Evolutionary conservation across 2,329 filamentous ascomycete species (phyloP).

Genomic region (Xylaria sp.): DNA sequence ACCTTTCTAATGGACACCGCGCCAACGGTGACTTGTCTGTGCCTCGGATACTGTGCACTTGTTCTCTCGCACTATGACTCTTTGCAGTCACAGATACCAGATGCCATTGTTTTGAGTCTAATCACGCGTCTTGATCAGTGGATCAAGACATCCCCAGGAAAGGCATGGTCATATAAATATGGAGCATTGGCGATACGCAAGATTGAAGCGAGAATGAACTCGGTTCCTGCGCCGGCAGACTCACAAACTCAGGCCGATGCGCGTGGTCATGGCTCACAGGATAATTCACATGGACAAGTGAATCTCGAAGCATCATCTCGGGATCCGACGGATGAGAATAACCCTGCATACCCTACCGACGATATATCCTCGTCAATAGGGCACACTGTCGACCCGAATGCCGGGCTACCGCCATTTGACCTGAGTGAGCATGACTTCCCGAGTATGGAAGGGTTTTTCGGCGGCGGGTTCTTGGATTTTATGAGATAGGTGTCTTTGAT

Average conservation of each 20-base stretch:
- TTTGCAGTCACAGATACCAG: slow-evolving; percentile 47
- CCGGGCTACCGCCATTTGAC: slow-evolving; percentile 37
- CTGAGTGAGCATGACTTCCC: slow-evolving; percentile 46
- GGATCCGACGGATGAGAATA: neutral
- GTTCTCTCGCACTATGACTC: slow-evolving; percentile 50
- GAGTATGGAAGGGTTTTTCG: slow-evolving; percentile 51
- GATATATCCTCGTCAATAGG: slow-evolving; percentile 31
- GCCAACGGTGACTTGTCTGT: slow-evolving; percentile 48
- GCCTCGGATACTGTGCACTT: slow-evolving; percentile 50
- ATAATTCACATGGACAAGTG: neutral
- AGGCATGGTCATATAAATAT: slow-evolving; percentile 50
- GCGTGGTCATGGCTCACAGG: neutral
- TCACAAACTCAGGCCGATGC: slow-evolving; percentile 6
- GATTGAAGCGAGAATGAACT: slow-evolving; percentile 45
- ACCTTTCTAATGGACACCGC: slow-evolving; percentile 47
- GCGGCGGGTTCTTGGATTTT: slow-evolving; percentile 50
- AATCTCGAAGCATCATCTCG: neutral
- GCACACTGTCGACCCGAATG: slow-evolving; percentile 34
- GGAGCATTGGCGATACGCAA: slow-evolving; percentile 46
- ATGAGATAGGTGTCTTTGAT: slow-evolving; percentile 32
- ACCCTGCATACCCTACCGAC: slow-evolving; percentile 16
- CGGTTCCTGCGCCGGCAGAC: slow-evolving; percentile 12
- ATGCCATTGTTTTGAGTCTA: slow-evolving; percentile 45
- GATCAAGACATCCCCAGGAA: slow-evolving; percentile 47
- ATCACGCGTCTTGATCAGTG: slow-evolving; percentile 48